These are phyloP conservation scores for Craterostigma plantagineum DNA, from an alignment of 257 asterid genomes.

Conservation along the genomic window DNA sequence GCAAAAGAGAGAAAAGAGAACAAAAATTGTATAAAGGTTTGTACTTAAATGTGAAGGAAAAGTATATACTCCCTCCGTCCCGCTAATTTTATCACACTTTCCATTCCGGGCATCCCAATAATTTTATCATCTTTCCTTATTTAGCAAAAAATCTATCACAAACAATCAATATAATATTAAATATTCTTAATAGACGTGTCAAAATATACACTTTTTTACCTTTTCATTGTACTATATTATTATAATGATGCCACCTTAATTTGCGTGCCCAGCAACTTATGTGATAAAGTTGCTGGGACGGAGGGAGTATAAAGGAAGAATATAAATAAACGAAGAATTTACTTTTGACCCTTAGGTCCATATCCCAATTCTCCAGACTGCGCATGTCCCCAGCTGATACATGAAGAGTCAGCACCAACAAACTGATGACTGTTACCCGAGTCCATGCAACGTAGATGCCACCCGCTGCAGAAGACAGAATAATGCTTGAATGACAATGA, in stretches of 20 bases:
- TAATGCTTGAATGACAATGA: background rate
- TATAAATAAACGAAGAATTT: slow-evolving; percentile 10
- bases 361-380: slow-evolving; percentile 95
- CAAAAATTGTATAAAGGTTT: slow-evolving; percentile 4
- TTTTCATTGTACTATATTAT: too few species aligned
- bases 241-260: too few species aligned
- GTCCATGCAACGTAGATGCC: slow-evolving; percentile 92
- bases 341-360: slow-evolving; percentile 89
- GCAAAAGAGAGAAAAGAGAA: slow-evolving; percentile 9
- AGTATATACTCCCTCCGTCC: too few species aligned
- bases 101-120: too few species aligned
- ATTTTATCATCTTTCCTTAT: too few species aligned
- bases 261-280: too few species aligned
- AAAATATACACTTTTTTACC: too few species aligned
- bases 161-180: too few species aligned
- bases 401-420: slow-evolving; percentile 97
- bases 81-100: too few species aligned
- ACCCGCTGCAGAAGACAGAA: slow-evolving; percentile 37
- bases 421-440: slow-evolving; percentile 85
- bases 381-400: slow-evolving; percentile 98
- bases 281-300: too few species aligned
- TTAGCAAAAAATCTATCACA: too few species aligned
- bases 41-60: background rate
- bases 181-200: too few species aligned
- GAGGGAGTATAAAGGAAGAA: background rate